Evolutionary conservation across 2,329 filamentous ascomycete species (phyloP).

Genomic region (Alternaria infectoria): DNA sequence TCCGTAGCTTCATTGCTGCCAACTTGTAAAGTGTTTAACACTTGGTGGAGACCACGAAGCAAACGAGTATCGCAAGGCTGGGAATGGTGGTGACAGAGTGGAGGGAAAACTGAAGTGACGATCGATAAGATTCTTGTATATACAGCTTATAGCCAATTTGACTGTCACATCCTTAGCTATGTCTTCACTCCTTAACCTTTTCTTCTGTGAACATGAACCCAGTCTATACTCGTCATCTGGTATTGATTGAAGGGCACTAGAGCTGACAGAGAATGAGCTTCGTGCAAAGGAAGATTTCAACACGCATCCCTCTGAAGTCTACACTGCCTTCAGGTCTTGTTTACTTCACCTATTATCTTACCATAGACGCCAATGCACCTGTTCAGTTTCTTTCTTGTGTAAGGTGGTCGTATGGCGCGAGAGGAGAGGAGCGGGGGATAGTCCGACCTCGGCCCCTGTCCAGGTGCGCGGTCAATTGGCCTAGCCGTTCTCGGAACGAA

Average conservation of each 20-base stretch:
- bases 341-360: neutral
- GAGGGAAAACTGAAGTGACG: neutral
- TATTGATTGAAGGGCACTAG: neutral
- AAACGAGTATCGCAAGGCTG: neutral
- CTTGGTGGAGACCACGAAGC: neutral
- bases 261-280: neutral
- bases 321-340: neutral
- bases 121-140: neutral
- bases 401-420: neutral
- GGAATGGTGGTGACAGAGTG: neutral
- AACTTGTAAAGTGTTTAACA: neutral
- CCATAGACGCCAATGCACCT: neutral
- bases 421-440: neutral
- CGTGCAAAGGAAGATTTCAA: neutral
- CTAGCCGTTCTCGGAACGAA: slow-evolving; percentile 1
- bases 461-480: neutral
- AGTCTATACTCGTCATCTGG: neutral
- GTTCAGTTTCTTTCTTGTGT: neutral
- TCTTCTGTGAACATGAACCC: neutral
- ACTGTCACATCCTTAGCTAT: neutral
- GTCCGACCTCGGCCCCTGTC: neutral
- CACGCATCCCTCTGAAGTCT: neutral
- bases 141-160: neutral
- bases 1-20: neutral
- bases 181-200: neutral